Conservation (phyloP, 768 basidiomycete genomes). For the Pleurotus citrinopileatus region DNA sequence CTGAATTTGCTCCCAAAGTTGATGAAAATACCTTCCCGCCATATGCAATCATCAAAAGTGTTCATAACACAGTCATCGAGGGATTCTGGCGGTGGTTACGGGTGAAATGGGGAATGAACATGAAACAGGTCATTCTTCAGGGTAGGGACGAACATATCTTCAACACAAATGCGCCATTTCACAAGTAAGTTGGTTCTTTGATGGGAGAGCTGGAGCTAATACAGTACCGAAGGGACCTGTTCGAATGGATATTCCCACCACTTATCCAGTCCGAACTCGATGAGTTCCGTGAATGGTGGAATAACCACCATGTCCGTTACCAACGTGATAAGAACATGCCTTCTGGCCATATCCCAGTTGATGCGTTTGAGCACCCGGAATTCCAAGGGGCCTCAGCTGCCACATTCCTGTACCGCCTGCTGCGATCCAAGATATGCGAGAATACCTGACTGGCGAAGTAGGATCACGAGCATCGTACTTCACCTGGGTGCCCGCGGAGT, state of each 20-base stretch:
- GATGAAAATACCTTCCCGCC: constrained; percentile 18
- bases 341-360: constrained; percentile 24
- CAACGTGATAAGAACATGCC: constrained; percentile 21
- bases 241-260: constrained; percentile 30
- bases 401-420: constrained; percentile 14
- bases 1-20: constrained; percentile 20
- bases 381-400: constrained; percentile 14
- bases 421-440: constrained; percentile 10
- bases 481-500: constrained; percentile 7
- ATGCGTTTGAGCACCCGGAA: constrained; percentile 18
- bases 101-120: constrained; percentile 15
- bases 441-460: constrained; percentile 16
- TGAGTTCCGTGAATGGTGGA: constrained; percentile 26
- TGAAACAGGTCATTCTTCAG: constrained; percentile 17
- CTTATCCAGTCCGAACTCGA: constrained; percentile 26
- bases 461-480: constrained; percentile 11
- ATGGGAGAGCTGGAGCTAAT: neutral
- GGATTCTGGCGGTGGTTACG: constrained; percentile 26
- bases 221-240: constrained; percentile 19
- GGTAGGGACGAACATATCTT: constrained; percentile 21
- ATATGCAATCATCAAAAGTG: constrained; percentile 20
- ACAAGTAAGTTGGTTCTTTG: constrained; percentile 18
- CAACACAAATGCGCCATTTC: constrained; percentile 13
- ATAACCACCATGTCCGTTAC: constrained; percentile 22
- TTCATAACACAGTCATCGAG: constrained; percentile 28